Evolutionary conservation across 176 grass and related monocot genomes (phyloP), one percentile per base, ranked within the genome.

Genomic region (Chloris gayana): DNA sequence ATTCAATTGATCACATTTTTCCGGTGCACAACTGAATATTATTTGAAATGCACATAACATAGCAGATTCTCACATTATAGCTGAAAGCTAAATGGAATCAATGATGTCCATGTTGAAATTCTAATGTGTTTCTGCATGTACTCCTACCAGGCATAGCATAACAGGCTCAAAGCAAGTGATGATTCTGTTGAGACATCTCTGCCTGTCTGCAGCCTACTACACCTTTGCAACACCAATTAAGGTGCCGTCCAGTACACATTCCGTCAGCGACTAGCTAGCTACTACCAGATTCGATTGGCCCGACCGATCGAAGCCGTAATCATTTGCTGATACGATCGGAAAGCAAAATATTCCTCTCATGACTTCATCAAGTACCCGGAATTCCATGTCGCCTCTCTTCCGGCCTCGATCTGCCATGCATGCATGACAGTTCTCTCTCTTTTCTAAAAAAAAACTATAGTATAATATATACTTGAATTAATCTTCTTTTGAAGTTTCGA

Each of bases 261-360:
- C 60, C 35, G 76, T 78, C 61, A 17, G 80, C 45, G 51, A 42
- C 71, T 79, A 41, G 61, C 51, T n/a, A 69, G 75, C 81, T 69
- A 75, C 81, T 69, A 75, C 78, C 78, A 33, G 51, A 71, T 82
- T 61, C 58, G 79, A 82, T 84, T 79, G 69, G 61, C 69, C 81
- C 18, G 49, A 79, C 4, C 79, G 80, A 79, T 80, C 80, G 81
- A 85, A 12, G 41, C 64, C 49, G 69, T 70, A 69, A 89, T 85
- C 82, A 89, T 89, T 89, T 67, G 83, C 85, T 67, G 83, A 85
- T 72, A n/a, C 78, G 26, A 72, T 64, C 62, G 29, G 62, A 89
- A 89, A 89, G 87, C 65, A 33, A 64, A 81, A 84, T 82, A 80
- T 69, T 69, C 46, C n/a, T 29, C 47, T 29, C 47, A 67, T 35